Evolutionary conservation across 1,284 basidiomycete species (phyloP), one percentile per base, ranked within the genome.

Genomic region (Sporisorium exsertum): DNA sequence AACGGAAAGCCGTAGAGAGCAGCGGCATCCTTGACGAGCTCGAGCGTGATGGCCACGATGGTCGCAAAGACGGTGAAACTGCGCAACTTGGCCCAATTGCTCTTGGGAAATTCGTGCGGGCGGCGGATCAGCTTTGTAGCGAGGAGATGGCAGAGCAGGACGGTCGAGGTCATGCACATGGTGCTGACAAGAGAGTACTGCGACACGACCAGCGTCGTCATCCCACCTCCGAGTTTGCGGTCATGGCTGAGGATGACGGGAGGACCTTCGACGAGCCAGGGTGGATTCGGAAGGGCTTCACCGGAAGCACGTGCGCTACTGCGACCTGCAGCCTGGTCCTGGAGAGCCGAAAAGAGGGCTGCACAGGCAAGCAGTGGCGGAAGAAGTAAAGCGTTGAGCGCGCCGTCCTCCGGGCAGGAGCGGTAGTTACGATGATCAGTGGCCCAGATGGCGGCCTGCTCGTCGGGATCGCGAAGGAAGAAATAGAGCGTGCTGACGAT

Each of bases 11-110:
- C 74, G 29, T 80, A 79, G 29, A 71, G 77, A n/a, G 68, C 68
- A 8, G 84, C 70, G 1, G 81, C 52, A 15, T 84, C 81, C 18
- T 78, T 65, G 13, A 86, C 55, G 15, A 85, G 72, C 43, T 78
- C 72, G 47, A 87, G 78, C 9, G 85, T 69, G 22, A 83, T 35
- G 6, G 86, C 70, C 8, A 87, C 63, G 20, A 79, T 64, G 22
- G 78, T 69, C 1, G 85, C 71, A 62, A 87, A 87, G 54, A 84
- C 77, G 26, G 81, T 74, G 42, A 85, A 87, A 64, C 85, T 81
- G 22, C 86, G 72, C 16, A 87, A 70, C 47, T 86, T 80, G 72
- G 46, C 74, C 83, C 67, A 86, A 65, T 42, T 86, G 78, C 33
- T 86, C 75, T 45, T 66, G 18, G 61, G 81, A 58, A 64, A 85